Percentiles rank a stretch among this genome's conserved stretches.
phyloP scores from a whole-genome alignment of 2,329 filamentous ascomycete genomes.

The Alternaria sp. region DNA sequence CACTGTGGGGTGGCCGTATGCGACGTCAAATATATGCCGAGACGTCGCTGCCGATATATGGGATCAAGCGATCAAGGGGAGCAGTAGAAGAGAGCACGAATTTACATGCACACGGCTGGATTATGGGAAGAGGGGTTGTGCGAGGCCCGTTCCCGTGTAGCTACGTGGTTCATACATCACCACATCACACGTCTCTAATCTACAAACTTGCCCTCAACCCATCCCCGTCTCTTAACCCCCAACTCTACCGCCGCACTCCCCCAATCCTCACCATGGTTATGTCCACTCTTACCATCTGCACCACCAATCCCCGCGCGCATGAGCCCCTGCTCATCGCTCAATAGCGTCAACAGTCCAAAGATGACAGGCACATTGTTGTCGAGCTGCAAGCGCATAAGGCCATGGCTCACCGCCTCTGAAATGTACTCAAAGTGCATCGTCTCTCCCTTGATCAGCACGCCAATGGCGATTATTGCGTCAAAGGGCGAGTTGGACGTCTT shows the following conservation, averaged over 20 bases:
- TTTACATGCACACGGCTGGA: neutral
- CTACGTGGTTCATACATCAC: neutral
- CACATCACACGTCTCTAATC: constrained; percentile 41
- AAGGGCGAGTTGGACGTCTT: constrained; percentile 65
- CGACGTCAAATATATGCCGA: neutral
- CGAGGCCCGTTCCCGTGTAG: neutral
- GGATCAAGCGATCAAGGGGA: neutral
- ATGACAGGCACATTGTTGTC: constrained; percentile 89
- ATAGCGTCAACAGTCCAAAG: constrained; percentile 88
- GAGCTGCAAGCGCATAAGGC: constrained; percentile 91
- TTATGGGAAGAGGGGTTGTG: neutral
- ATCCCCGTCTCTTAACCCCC: constrained; percentile 84
- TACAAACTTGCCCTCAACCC: constrained; percentile 74
- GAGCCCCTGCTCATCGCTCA: constrained; percentile 87
- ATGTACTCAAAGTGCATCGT: constrained; percentile 99
- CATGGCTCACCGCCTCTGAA: constrained; percentile 86
- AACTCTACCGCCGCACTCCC: constrained; percentile 93
- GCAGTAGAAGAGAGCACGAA: neutral
- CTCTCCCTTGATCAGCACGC: constrained; percentile 96
- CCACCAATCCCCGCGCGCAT: constrained; percentile 77
- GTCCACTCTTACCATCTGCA: constrained; percentile 60
- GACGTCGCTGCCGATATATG: neutral
- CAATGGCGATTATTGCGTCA: constrained; percentile 93
- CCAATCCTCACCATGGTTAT: constrained; percentile 98
- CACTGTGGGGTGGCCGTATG: neutral